Percentiles rank a stretch among this genome's conserved stretches.
These are phyloP conservation scores for Saccharomyces hybrid DNA, from an alignment of 1,139 yeast species.

Conservation along the genomic window DNA sequence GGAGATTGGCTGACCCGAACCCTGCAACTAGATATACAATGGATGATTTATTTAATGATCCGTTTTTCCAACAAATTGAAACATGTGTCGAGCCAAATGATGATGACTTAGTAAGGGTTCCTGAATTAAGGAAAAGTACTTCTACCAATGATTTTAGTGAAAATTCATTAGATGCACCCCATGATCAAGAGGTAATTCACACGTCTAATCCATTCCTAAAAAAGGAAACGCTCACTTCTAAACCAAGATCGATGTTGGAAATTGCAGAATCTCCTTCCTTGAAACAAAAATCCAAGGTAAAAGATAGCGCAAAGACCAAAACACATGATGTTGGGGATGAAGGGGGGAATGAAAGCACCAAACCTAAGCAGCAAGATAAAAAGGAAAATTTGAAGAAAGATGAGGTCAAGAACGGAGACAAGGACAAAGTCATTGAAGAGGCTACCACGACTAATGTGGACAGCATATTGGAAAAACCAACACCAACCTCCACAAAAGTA, in stretches of 20 bases:
- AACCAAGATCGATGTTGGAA: slow-evolving; percentile 25
- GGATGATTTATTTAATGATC: slow-evolving; percentile 48
- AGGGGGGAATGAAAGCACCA: neutral
- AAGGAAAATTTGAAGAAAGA: slow-evolving; percentile 7
- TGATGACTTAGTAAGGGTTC: slow-evolving; percentile 15
- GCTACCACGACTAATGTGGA: slow-evolving; percentile 4
- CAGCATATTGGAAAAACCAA: slow-evolving; percentile 8
- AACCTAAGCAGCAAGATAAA: neutral
- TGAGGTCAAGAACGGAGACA: slow-evolving; percentile 1
- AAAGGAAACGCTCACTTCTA: slow-evolving; percentile 1
- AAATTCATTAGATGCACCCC: neutral
- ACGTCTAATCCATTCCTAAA: neutral
- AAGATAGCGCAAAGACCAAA: neutral
- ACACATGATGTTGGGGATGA: neutral
- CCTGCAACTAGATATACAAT: slow-evolving; percentile 46
- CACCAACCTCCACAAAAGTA: slow-evolving; percentile 3
- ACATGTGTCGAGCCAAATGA: slow-evolving; percentile 40
- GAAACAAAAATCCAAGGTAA: neutral
- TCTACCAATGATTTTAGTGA: neutral
- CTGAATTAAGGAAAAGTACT: slow-evolving; percentile 20
- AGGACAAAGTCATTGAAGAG: slow-evolving; percentile 2
- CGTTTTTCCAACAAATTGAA: slow-evolving; percentile 54
- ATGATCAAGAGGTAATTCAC: neutral
- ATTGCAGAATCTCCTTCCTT: slow-evolving; percentile 20
- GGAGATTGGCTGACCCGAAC: slow-evolving; percentile 67